Evolutionary conservation across 129 eudicot genomes (phyloP).

Genomic region (Saposhnikovia divaricata): DNA sequence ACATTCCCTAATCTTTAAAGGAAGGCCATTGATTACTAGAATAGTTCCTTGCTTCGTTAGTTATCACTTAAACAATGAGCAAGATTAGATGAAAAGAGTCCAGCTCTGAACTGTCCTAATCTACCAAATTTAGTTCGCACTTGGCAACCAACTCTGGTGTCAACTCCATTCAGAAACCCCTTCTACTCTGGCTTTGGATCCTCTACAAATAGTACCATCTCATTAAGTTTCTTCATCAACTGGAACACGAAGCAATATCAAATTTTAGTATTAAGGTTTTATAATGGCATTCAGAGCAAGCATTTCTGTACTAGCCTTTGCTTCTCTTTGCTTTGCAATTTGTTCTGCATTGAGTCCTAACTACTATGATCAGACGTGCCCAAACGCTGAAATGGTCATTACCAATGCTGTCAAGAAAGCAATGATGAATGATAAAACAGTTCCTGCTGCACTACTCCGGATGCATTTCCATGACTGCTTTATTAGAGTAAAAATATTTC

Average conservation of each 20-base stretch:
- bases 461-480: constrained; percentile 92
- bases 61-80: background rate
- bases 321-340: constrained; percentile 14
- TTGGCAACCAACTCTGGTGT: constrained; percentile 19
- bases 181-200: constrained; percentile 4
- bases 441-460: constrained; percentile 74
- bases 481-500: constrained; percentile 30
- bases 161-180: constrained; percentile 11
- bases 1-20: no score
- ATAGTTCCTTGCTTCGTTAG: constrained; percentile 12
- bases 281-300: constrained; percentile 28
- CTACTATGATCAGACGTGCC: constrained; percentile 67
- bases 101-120: constrained; percentile 24
- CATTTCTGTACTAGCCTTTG: constrained; percentile 19
- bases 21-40: background rate
- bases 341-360: constrained; percentile 36
- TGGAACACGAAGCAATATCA: constrained; percentile 13
- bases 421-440: constrained; percentile 56
- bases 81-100: background rate
- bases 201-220: constrained; percentile 19
- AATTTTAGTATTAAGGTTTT: background rate
- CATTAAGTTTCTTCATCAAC: constrained; percentile 8
- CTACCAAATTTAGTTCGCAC: constrained; percentile 38
- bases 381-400: constrained; percentile 36
- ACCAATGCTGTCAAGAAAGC: constrained; percentile 50